Percentiles rank a stretch among this genome's conserved stretches.
These are phyloP conservation scores for Trypanosoma platydactyli DNA, from an alignment of 208 protist genomes.

Conservation along the genomic window DNA sequence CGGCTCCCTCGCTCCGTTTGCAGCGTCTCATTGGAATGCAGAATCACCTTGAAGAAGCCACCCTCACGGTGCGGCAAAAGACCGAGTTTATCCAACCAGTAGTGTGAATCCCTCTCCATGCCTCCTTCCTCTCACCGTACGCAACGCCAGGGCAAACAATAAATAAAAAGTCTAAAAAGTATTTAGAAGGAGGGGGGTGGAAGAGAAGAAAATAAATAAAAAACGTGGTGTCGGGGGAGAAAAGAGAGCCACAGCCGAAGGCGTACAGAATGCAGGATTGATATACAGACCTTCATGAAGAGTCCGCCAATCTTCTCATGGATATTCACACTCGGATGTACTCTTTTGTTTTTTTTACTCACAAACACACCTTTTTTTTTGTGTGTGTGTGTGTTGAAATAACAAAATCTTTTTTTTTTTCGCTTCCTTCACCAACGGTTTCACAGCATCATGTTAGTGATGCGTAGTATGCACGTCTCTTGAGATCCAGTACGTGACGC, in stretches of 20 bases:
- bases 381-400: no score
- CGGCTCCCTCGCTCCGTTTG: slow-evolving; percentile 28
- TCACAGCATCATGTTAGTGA: slow-evolving; percentile 14
- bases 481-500: slow-evolving; percentile 74
- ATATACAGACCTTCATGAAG: neutral
- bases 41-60: slow-evolving; percentile 37
- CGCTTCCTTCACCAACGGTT: neutral
- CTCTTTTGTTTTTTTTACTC: slow-evolving; percentile 3
- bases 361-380: neutral
- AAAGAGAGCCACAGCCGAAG: neutral
- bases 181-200: neutral
- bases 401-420: neutral
- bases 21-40: slow-evolving; percentile 27
- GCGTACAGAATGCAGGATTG: neutral
- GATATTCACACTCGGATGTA: neutral
- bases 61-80: slow-evolving; percentile 49
- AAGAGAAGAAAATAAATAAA: slow-evolving; percentile 3
- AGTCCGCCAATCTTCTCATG: neutral
- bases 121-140: neutral
- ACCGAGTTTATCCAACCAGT: slow-evolving; percentile 46
- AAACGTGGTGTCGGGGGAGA: no score
- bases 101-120: slow-evolving; percentile 18
- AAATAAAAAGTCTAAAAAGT: neutral
- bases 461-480: slow-evolving; percentile 38
- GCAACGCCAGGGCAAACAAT: no score